These are phyloP conservation scores for Epichloe sylvatica DNA, from an alignment of 2,329 filamentous ascomycete genomes.

Conservation along the genomic window DNA sequence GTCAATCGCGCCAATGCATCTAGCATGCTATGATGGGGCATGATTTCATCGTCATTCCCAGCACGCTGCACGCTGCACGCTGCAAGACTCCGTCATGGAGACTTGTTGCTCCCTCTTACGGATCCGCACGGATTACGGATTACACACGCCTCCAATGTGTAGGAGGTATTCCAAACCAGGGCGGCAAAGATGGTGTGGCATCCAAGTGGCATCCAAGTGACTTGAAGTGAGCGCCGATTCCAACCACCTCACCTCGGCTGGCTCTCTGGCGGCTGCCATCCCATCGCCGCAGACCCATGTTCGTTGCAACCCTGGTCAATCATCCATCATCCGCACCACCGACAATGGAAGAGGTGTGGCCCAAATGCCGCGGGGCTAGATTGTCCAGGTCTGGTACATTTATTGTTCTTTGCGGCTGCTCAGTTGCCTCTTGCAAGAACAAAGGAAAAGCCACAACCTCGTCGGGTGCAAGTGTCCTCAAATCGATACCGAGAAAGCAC, in stretches of 20 bases:
- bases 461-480: background rate
- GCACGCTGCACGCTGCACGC: too few relatives aligned
- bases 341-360: background rate
- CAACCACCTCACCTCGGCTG: too few relatives aligned
- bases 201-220: too few relatives aligned
- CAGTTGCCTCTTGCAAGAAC: background rate
- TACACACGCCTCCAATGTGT: background rate
- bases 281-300: slow-evolving; percentile 3
- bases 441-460: background rate
- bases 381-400: background rate
- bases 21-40: background rate
- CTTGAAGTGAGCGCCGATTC: too few relatives aligned
- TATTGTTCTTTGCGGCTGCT: background rate
- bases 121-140: too few relatives aligned
- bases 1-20: background rate
- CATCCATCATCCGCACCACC: slow-evolving; percentile 5
- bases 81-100: too few relatives aligned
- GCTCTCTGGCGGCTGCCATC: background rate
- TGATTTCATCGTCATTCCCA: too few relatives aligned
- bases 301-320: slow-evolving; percentile 6
- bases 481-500: background rate
- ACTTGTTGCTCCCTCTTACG: background rate
- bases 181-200: background rate
- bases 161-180: background rate
- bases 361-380: background rate